These are phyloP conservation scores for Somion occarium DNA, from an alignment of 1,284 basidiomycete species.

Conservation along the genomic window DNA sequence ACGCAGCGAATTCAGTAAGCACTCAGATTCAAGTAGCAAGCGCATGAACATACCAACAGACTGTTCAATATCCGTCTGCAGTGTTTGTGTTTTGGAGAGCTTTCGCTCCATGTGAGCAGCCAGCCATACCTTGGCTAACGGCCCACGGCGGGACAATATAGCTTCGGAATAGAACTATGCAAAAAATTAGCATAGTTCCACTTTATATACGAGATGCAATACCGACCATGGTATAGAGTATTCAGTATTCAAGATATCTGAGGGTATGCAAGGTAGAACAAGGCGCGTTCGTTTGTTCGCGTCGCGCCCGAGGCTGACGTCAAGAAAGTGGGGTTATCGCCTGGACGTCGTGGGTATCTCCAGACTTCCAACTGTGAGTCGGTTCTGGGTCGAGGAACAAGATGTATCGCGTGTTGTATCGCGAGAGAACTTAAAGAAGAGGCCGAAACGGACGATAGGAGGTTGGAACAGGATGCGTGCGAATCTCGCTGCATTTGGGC, in stretches of 20 bases:
- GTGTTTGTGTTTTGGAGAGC: conserved; percentile 90
- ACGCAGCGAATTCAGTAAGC: background rate
- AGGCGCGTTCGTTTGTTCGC: conserved; percentile 15
- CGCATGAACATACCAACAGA: conserved; percentile 62
- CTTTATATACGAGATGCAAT: background rate
- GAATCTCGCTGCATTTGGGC: too few relatives aligned
- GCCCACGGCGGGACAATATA: conserved; percentile 89
- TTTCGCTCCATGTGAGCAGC: conserved; percentile 99
- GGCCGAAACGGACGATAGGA: background rate
- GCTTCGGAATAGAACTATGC: conserved; percentile 87
- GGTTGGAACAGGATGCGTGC: background rate
- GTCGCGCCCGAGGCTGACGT: conserved; percentile 3
- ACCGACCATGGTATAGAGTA: conserved; percentile 26
- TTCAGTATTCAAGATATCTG: conserved; percentile 19
- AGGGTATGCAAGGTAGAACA: background rate
- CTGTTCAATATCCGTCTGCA: conserved; percentile 92
- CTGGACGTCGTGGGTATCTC: background rate
- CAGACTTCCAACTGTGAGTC: background rate
- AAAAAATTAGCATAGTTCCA: too few relatives aligned
- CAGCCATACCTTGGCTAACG: conserved; percentile 96
- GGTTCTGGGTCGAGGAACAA: background rate
- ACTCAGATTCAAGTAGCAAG: background rate
- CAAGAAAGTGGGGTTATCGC: background rate
- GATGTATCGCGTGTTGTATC: background rate
- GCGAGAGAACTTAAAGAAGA: too few relatives aligned